Percentiles rank a stretch among this genome's conserved stretches.
Evolutionary conservation across 352 stramenopile genomes (phyloP).

Genomic region (Pythium insidiosum): DNA sequence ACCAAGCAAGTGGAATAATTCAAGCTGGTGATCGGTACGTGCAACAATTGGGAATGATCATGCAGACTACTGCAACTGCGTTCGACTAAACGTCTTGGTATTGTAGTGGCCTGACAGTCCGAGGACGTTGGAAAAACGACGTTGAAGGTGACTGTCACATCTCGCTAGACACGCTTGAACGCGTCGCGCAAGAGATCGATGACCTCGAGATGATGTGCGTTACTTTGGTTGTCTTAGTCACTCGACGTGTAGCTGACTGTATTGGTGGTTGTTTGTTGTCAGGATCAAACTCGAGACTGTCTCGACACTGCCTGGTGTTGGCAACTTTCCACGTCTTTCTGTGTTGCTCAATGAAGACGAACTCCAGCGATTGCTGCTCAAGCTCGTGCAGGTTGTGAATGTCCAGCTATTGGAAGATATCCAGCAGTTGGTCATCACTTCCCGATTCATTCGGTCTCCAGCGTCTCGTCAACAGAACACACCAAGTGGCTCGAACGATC

Average conservation of each 20-base stretch:
- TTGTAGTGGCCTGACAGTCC: constrained; percentile 43
- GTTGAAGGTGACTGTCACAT: constrained; percentile 27
- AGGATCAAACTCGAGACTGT: constrained; percentile 78
- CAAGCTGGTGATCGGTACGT: constrained; percentile 41
- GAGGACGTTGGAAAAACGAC: constrained; percentile 29
- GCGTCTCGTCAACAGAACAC: no score
- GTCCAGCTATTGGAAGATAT: constrained; percentile 28
- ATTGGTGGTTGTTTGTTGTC: neutral
- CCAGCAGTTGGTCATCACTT: constrained; percentile 21
- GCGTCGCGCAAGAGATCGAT: constrained; percentile 49
- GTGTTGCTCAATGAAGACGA: constrained; percentile 48
- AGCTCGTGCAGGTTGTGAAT: constrained; percentile 40
- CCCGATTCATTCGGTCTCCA: constrained; percentile 4
- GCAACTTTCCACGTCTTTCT: constrained; percentile 68
- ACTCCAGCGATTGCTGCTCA: constrained; percentile 45
- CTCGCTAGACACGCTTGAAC: constrained; percentile 20
- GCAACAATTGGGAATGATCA: neutral
- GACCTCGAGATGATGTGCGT: constrained; percentile 69
- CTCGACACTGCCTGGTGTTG: constrained; percentile 21
- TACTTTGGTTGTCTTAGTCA: neutral
- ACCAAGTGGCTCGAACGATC: no score
- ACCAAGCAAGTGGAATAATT: constrained; percentile 7
- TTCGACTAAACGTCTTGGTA: constrained; percentile 3
- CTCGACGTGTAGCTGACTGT: no score
- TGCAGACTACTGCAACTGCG: no score